Evolutionary conservation across 257 asterid species (phyloP).

Genomic region (Voacanga thouarsii): DNA sequence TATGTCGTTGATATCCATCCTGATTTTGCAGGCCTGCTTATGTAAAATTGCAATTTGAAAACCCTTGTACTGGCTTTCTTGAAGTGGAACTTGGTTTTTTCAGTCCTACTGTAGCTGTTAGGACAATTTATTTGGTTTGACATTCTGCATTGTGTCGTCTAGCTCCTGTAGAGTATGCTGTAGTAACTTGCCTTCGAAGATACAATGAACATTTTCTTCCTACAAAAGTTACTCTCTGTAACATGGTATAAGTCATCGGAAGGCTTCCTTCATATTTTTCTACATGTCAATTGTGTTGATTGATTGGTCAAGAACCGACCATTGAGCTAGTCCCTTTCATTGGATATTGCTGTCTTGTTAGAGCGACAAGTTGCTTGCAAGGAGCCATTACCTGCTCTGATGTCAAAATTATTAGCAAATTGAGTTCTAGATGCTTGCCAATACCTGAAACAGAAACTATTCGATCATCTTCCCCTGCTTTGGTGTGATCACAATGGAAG

Average conservation of each 20-base stretch:
- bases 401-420: too few species aligned
- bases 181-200: slow-evolving; percentile 11
- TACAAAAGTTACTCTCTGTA: background rate
- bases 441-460: too few species aligned
- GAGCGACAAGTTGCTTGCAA: too few species aligned
- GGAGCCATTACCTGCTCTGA: too few species aligned
- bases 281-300: background rate
- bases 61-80: slow-evolving; percentile 18
- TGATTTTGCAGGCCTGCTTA: slow-evolving; percentile 21
- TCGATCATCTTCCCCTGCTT: too few species aligned
- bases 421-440: too few species aligned
- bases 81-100: slow-evolving; percentile 17
- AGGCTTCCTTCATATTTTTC: background rate
- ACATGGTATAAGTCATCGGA: background rate
- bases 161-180: slow-evolving; percentile 29
- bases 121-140: slow-evolving; percentile 23
- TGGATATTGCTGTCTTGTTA: background rate
- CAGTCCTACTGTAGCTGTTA: slow-evolving; percentile 17
- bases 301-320: background rate
- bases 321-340: background rate
- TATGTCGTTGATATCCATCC: slow-evolving; percentile 2
- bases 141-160: slow-evolving; percentile 22
- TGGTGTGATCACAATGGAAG: too few species aligned
- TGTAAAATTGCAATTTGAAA: slow-evolving; percentile 15
- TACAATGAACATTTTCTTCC: background rate